Conservation (phyloP, 768 basidiomycete genomes). For the Podaxis sp. region DNA sequence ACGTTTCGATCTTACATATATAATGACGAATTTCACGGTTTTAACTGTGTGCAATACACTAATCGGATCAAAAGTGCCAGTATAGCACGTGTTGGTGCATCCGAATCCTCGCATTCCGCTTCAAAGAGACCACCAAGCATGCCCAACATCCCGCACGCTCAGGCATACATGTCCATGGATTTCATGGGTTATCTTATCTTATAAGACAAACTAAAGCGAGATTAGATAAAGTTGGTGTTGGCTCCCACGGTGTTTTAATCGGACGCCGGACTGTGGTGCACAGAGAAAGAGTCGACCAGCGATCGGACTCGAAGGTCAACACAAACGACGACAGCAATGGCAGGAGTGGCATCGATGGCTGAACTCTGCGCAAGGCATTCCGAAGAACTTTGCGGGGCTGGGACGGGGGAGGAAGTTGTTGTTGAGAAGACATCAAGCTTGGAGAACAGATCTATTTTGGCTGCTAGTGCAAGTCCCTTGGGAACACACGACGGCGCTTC, state of each 20-base stretch:
- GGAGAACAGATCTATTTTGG: constrained; percentile 31
- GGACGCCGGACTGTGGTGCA: not conserved
- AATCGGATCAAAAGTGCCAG: not conserved
- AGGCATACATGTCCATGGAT: no score
- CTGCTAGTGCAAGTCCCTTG: constrained; percentile 20
- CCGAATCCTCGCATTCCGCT: not conserved
- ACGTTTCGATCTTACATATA: not conserved
- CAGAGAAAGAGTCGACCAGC: not conserved
- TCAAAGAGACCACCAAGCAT: not conserved
- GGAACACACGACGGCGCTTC: constrained; percentile 18
- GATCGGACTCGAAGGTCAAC: not conserved
- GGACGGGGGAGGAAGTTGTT: constrained; percentile 17
- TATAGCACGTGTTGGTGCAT: not conserved
- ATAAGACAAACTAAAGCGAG: not conserved
- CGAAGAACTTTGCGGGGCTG: constrained; percentile 1
- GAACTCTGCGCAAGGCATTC: not conserved
- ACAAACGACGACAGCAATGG: not conserved
- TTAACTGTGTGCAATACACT: not conserved
- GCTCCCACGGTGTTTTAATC: constrained; percentile 8
- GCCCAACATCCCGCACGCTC: not conserved
- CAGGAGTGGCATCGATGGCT: not conserved
- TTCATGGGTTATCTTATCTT: constrained; percentile 1
- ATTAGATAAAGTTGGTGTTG: not conserved
- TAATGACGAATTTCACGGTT: not conserved
- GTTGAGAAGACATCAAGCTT: constrained; percentile 19